phyloP scores from a whole-genome alignment of 2,329 filamentous ascomycete genomes.

The Chalaropsis ovoidea region DNA sequence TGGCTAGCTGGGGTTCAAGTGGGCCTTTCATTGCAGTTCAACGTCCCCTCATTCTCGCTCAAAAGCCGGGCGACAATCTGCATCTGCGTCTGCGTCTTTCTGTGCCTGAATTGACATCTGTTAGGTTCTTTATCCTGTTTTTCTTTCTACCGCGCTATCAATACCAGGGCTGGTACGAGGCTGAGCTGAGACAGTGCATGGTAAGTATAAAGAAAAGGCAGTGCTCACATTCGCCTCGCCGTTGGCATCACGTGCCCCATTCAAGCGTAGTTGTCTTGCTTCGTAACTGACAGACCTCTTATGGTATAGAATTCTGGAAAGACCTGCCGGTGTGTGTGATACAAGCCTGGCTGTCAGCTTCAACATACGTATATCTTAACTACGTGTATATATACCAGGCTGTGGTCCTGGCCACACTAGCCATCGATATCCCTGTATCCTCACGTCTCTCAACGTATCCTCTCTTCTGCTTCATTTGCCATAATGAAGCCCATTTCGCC shows the following conservation, averaged over 20 bases:
- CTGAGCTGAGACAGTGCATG: slow-evolving; percentile 2
- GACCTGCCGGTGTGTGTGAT: neutral
- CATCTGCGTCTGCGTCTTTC: neutral
- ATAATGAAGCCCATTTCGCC: neutral
- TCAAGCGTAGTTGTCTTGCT: neutral
- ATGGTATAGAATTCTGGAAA: neutral
- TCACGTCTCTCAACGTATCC: neutral
- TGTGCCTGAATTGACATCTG: neutral
- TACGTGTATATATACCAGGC: neutral
- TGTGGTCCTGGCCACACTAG: neutral
- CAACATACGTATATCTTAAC: neutral
- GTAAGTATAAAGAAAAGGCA: neutral
- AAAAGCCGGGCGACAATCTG: neutral
- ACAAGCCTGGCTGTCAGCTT: neutral
- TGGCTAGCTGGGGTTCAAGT: neutral
- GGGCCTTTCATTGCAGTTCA: neutral
- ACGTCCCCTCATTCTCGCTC: neutral
- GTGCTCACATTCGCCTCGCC: neutral
- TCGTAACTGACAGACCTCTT: neutral
- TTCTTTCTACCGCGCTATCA: neutral
- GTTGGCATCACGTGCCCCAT: neutral
- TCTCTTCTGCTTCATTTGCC: neutral
- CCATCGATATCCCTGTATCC: neutral
- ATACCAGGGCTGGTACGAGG: neutral
- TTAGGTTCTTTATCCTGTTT: neutral